Evolutionary conservation across 805 yeast genomes (phyloP), one percentile per base, ranked within the genome.

Genomic region (Ogataea trehalophila): DNA sequence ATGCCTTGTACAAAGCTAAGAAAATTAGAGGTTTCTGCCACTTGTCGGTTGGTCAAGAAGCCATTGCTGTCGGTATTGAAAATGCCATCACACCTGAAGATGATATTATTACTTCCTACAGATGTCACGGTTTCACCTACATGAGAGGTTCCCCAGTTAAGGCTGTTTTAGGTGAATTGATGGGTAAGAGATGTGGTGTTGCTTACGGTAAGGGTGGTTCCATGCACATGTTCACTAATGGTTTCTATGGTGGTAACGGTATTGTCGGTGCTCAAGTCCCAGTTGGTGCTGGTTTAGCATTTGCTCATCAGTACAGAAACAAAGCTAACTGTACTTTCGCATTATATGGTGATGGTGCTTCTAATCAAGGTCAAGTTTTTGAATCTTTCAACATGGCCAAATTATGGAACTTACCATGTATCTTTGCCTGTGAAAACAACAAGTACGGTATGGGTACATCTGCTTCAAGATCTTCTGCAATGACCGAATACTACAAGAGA

Each of bases 381-480:
- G 99, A 94, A 77, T 70, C 97, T 45, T 94, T 79, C 80, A 94
- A 94, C 83, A 94, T 94, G 98, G 99, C 99, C 66, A 94, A 94
- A 75, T 81, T 94, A 68, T 94, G 97, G 96, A 83, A 91, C 73
- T 79, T 94, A 66, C 99, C 99, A 59, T 85, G 88, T 67, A 74
- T 94, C 55, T 94, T 89, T 67, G 89, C 94, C 54, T 94, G 99
- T 79, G 99, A 94, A 75, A 94, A 94, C 81, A 94, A 94, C 84
- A 94, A 90, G 76, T 94, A 94, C 71, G 99, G 99, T 80, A 94
- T 94, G 99, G 99, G 99, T 76, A 94, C 99, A 45, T 74, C 99
- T 55, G 98, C 98, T 47, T 72, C 96, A 42, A 86, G 99, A 76
- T 90, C 97, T 14, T 90, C 97, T 45, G 99, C 99, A 45, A 73